phyloP scores from a whole-genome alignment of 106 monocot genomes.

The Dendrobium huoshanense region DNA sequence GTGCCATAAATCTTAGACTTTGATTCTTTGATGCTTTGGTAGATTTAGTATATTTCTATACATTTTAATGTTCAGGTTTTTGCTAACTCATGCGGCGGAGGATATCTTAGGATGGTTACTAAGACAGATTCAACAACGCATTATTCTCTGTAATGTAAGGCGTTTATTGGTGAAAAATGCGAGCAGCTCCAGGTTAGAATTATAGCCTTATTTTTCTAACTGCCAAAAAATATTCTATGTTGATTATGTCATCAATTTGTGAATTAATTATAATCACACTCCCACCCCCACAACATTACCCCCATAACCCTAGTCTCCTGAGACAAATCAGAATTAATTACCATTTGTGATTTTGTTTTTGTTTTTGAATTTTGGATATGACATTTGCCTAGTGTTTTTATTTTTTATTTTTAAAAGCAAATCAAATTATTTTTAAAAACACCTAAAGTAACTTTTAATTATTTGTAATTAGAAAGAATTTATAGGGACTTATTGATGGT shows the following conservation, averaged over 20 bases:
- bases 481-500: no score
- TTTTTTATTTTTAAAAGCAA: neutral
- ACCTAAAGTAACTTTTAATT: no score
- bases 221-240: neutral
- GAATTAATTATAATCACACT: neutral
- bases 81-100: neutral
- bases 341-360: no score
- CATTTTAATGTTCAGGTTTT: neutral
- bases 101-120: slow-evolving; percentile 3
- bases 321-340: no score
- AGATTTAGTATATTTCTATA: neutral
- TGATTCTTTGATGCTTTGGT: neutral
- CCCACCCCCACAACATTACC: neutral
- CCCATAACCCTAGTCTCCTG: neutral
- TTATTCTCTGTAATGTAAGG: neutral
- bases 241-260: neutral
- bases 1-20: neutral
- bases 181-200: neutral
- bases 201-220: neutral
- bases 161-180: slow-evolving; percentile 6
- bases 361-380: no score
- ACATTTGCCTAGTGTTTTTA: no score
- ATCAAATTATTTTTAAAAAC: no score
- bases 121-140: slow-evolving; percentile 7
- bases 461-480: no score